These are phyloP conservation scores for Delonix regia DNA, from an alignment of 306 rosid species.

Conservation along the genomic window DNA sequence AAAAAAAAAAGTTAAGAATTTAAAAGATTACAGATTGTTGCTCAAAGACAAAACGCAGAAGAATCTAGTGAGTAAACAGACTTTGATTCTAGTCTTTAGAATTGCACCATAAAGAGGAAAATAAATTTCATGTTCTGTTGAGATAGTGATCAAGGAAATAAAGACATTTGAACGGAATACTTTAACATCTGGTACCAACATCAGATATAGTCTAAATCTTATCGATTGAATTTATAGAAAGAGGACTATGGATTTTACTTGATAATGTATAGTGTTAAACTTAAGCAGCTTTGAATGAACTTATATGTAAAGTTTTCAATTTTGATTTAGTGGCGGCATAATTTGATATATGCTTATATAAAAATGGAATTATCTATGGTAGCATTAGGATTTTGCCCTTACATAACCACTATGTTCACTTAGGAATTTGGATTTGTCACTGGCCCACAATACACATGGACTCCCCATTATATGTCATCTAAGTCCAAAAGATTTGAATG, in stretches of 20 bases:
- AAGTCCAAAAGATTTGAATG: neutral
- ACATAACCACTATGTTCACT: neutral
- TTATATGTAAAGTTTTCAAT: neutral
- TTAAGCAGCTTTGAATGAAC: too few species aligned
- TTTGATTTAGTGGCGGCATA: neutral
- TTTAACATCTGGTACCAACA: neutral
- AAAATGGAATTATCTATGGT: neutral
- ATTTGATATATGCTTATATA: too few species aligned
- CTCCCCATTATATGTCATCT: neutral
- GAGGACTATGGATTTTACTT: neutral
- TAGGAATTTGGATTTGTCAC: neutral
- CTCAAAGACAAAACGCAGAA: slow-evolving; percentile 15
- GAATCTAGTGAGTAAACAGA: slow-evolving; percentile 1
- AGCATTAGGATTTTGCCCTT: neutral
- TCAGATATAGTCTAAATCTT: neutral
- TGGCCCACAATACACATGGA: neutral
- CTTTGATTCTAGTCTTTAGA: neutral
- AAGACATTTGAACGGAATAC: slow-evolving; percentile 6
- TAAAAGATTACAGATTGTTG: slow-evolving; percentile 5
- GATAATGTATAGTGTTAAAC: neutral
- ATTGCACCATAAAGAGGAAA: slow-evolving; percentile 10
- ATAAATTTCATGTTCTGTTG: neutral
- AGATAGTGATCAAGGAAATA: slow-evolving; percentile 18
- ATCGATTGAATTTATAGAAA: neutral
- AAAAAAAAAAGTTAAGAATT: slow-evolving; percentile 17